Conservation (phyloP, 2,329 filamentous ascomycete species). For the Ceratocystis harringtonii region DNA sequence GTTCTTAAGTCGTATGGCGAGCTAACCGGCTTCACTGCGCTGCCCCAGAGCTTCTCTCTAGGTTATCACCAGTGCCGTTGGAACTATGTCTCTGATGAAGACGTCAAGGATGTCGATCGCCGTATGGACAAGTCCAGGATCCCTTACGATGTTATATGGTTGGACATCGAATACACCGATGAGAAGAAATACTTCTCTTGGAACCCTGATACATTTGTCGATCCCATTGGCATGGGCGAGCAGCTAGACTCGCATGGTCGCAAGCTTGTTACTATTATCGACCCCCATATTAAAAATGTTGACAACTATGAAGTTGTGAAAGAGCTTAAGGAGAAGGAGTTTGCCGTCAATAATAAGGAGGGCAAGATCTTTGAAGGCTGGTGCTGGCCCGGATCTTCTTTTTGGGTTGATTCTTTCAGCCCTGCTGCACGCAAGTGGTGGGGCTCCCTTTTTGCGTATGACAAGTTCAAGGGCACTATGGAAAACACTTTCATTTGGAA, state of each 20-base stretch:
- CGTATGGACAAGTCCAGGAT: conserved; percentile 94
- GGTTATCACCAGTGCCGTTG: conserved; percentile 96
- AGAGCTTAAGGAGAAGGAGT: conserved; percentile 67
- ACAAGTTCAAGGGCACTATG: conserved; percentile 70
- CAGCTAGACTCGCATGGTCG: conserved; percentile 72
- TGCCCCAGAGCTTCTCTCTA: conserved; percentile 84
- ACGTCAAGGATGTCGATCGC: conserved; percentile 89
- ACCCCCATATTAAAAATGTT: conserved; percentile 93
- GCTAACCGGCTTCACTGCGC: conserved; percentile 76
- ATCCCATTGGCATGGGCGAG: conserved; percentile 76
- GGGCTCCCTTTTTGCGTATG: conserved; percentile 74
- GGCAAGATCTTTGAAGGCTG: conserved; percentile 81
- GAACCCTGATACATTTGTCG: conserved; percentile 75
- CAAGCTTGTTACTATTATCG: conserved; percentile 87
- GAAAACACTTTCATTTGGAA: conserved; percentile 94
- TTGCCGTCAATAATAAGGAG: conserved; percentile 83
- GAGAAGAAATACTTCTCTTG: conserved; percentile 98
- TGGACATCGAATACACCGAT: conserved; percentile 95
- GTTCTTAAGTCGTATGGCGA: conserved; percentile 72
- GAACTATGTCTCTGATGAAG: conserved; percentile 96
- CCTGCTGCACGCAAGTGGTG: conserved; percentile 87
- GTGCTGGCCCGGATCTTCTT: conserved; percentile 96
- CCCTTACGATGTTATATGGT: conserved; percentile 97
- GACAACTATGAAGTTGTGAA: conserved; percentile 62
- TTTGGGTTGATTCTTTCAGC: conserved; percentile 95